A percentile compares a stretch with the other conserved stretches of the same genome.
Conservation (phyloP, 495 filamentous ascomycete genomes). For the Collariella sp. region DNA sequence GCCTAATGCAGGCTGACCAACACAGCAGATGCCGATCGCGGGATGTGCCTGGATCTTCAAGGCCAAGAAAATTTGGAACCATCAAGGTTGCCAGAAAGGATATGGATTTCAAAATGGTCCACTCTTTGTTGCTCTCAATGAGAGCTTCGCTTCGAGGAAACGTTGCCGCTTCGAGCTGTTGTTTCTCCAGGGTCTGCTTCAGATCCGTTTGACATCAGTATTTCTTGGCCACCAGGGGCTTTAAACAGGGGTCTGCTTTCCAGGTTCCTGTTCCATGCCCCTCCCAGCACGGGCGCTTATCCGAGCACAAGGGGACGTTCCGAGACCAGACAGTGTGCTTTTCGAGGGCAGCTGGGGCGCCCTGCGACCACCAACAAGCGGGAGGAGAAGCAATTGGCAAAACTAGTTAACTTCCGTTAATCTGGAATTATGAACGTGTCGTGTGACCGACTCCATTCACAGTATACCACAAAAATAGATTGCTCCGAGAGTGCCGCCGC, state of each 20-base stretch:
- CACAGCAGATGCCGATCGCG: not conserved
- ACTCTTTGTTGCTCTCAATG: not conserved
- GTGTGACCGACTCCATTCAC: not conserved
- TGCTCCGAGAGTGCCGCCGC: conserved; percentile 1
- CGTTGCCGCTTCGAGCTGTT: not conserved
- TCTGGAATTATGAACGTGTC: not conserved
- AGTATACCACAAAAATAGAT: conserved; percentile 7
- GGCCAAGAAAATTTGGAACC: too few species aligned
- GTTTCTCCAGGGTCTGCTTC: conserved; percentile 3
- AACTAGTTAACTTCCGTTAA: conserved; percentile 10
- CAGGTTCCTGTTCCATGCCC: too few species aligned
- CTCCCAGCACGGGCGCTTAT: too few species aligned
- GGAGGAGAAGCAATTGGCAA: not conserved
- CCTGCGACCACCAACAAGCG: not conserved
- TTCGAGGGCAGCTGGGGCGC: not conserved
- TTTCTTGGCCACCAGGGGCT: not conserved
- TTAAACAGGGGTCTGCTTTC: not conserved
- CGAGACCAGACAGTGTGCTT: conserved; percentile 1
- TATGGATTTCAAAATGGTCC: too few species aligned
- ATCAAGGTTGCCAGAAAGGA: too few species aligned
- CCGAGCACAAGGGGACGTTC: not conserved
- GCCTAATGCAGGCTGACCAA: not conserved
- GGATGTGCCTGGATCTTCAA: conserved; percentile 8
- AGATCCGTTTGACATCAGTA: conserved; percentile 6
- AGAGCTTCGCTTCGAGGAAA: not conserved